Conservation (phyloP, 805 yeast species). For the Grigorovia humatica region DNA sequence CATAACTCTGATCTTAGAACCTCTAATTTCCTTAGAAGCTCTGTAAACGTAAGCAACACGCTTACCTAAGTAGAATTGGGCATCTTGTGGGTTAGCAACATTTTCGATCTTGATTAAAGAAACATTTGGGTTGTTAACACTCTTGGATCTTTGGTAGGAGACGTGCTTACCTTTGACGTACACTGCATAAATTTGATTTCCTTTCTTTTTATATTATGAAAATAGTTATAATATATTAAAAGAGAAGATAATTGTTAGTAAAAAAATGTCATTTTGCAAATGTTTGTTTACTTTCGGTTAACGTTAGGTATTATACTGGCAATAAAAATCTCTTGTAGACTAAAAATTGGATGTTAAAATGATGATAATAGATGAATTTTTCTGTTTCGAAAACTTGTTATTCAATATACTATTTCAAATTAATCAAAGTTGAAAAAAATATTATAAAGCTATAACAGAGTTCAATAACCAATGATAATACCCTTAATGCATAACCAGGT, state of each 20-base stretch:
- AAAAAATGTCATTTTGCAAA: not conserved
- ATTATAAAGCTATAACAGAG: no score
- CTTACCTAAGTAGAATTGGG: slow-evolving; percentile 99
- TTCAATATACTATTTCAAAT: no score
- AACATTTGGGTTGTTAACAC: slow-evolving; percentile 94
- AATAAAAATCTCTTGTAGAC: no score
- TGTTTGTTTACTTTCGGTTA: no score
- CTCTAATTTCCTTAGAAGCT: slow-evolving; percentile 95
- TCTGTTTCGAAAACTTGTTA: no score
- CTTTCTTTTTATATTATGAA: not conserved
- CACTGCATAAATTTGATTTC: slow-evolving; percentile 38
- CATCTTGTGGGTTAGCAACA: slow-evolving; percentile 83
- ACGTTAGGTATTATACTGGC: no score
- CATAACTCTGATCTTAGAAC: slow-evolving; percentile 98
- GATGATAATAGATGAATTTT: no score
- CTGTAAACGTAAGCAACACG: slow-evolving; percentile 99
- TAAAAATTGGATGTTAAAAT: no score
- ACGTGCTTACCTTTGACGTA: slow-evolving; percentile 99
- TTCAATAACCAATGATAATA: no score
- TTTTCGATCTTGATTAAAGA: slow-evolving; percentile 97
- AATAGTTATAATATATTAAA: not conserved
- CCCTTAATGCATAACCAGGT: not conserved
- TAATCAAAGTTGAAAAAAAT: no score
- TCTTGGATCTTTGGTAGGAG: slow-evolving; percentile 99
- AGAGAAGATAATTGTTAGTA: slow-evolving; percentile 5